phyloP scores from a whole-genome alignment of 257 asterid species.

The Przewalskia tangutica region DNA sequence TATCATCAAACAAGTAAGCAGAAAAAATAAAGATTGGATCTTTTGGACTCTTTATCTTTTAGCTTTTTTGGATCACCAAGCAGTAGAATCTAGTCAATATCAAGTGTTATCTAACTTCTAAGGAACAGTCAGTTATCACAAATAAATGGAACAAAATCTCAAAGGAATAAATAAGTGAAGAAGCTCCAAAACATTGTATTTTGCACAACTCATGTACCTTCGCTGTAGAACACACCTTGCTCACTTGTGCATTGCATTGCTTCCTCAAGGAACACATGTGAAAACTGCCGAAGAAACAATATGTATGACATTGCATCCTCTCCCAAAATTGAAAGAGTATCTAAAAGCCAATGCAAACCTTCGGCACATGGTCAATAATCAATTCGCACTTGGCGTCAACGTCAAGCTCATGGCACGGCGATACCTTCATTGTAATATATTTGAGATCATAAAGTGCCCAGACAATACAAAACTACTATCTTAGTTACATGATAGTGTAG shows the following conservation, averaged over 20 bases:
- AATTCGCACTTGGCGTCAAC: conserved; percentile 45
- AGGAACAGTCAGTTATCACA: background rate
- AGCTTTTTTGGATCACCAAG: background rate
- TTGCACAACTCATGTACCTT: background rate
- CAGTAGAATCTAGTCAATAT: background rate
- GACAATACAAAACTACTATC: background rate
- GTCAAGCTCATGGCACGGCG: conserved; percentile 43
- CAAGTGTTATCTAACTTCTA: background rate
- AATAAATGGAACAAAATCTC: background rate
- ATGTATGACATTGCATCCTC: conserved; percentile 1
- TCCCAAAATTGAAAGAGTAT: conserved; percentile 2
- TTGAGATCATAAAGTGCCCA: background rate
- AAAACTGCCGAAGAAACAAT: conserved; percentile 33
- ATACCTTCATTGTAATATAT: conserved; percentile 30
- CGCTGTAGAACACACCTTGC: conserved; percentile 24
- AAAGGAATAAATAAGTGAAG: background rate
- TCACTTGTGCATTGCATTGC: conserved; percentile 22
- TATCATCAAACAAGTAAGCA: background rate
- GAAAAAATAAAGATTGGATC: background rate
- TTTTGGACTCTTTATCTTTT: background rate
- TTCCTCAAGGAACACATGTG: conserved; percentile 21
- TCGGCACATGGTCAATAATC: conserved; percentile 41
- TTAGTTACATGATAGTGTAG: background rate
- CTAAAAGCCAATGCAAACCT: conserved; percentile 35
- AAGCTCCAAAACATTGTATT: background rate